A percentile compares a stretch with the other conserved stretches of the same genome.
These are phyloP conservation scores for Diaporthe ilicicola DNA, from an alignment of 2,329 filamentous ascomycete species.

Conservation along the genomic window DNA sequence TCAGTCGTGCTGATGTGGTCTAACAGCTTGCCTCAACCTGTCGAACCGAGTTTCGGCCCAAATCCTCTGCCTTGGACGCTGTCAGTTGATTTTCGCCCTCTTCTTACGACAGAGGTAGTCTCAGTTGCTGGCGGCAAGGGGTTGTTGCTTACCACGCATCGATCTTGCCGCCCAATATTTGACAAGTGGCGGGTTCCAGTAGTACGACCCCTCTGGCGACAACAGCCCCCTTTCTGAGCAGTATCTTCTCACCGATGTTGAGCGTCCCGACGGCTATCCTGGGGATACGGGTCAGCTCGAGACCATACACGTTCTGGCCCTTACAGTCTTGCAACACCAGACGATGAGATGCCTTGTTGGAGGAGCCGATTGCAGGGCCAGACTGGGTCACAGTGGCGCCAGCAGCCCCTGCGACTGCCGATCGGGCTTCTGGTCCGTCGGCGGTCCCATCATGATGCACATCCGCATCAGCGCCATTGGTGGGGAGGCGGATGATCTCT, in stretches of 20 bases:
- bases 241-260: constrained; percentile 81
- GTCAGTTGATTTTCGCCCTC: not conserved
- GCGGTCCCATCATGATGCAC: constrained; percentile 49
- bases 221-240: constrained; percentile 71
- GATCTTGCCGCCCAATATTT: constrained; percentile 87
- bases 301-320: constrained; percentile 73
- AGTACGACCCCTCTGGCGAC: constrained; percentile 82
- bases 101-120: too few relatives aligned
- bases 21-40: constrained; percentile 70
- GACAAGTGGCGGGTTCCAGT: constrained; percentile 73
- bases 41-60: constrained; percentile 80
- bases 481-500: constrained; percentile 78
- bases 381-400: constrained; percentile 18
- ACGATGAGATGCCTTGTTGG: constrained; percentile 73
- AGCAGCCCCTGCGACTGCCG: not conserved
- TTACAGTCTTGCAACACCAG: constrained; percentile 82
- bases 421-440: constrained; percentile 45
- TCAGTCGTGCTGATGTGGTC: constrained; percentile 40
- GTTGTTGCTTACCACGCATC: constrained; percentile 63
- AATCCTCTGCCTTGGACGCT: constrained; percentile 62
- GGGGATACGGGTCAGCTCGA: constrained; percentile 75
- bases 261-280: constrained; percentile 71
- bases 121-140: not conserved
- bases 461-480: constrained; percentile 52
- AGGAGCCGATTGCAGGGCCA: constrained; percentile 14